These are phyloP conservation scores for Zygoascus hellenicus DNA, from an alignment of 1,139 yeast genomes.

Conservation along the genomic window DNA sequence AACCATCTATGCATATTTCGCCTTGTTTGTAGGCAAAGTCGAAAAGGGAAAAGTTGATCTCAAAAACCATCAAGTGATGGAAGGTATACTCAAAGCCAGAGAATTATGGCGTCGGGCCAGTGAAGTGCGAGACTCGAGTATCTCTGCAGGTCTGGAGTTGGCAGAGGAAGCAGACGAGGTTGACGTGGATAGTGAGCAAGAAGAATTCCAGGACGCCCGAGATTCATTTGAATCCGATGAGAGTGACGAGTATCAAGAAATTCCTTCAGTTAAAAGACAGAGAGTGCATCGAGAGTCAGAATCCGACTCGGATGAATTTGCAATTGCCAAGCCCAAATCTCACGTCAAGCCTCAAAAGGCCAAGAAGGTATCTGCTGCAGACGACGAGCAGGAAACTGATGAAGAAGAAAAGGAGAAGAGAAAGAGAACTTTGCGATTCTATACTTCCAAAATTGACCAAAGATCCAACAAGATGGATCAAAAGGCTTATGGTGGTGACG, in stretches of 20 bases:
- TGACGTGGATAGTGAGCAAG: conserved; percentile 29
- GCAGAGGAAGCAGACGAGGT: conserved; percentile 3
- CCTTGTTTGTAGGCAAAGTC: conserved; percentile 56
- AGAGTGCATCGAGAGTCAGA: conserved; percentile 9
- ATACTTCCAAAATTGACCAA: conserved; percentile 93
- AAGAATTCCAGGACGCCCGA: conserved; percentile 15
- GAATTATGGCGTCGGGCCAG: conserved; percentile 69
- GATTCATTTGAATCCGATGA: conserved; percentile 15
- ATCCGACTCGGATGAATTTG: conserved; percentile 36
- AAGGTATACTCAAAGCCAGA: conserved; percentile 67
- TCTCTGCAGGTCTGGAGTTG: background rate
- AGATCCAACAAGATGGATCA: conserved; percentile 47
- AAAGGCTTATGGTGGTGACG: conserved; percentile 68
- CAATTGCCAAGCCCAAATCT: conserved; percentile 50
- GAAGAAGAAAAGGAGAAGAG: conserved; percentile 79
- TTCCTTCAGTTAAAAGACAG: background rate
- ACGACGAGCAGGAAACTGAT: conserved; percentile 58
- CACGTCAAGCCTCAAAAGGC: conserved; percentile 36
- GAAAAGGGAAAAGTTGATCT: conserved; percentile 53
- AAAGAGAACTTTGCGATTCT: conserved; percentile 83
- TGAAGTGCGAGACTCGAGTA: conserved; percentile 8
- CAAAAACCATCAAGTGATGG: conserved; percentile 89
- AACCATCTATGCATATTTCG: conserved; percentile 67
- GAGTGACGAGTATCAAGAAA: conserved; percentile 11
- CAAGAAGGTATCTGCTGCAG: conserved; percentile 40